A percentile compares a stretch with the other conserved stretches of the same genome.
These are phyloP conservation scores for Hypoxylon cercidicola DNA, from an alignment of 495 filamentous ascomycete species.

Conservation along the genomic window DNA sequence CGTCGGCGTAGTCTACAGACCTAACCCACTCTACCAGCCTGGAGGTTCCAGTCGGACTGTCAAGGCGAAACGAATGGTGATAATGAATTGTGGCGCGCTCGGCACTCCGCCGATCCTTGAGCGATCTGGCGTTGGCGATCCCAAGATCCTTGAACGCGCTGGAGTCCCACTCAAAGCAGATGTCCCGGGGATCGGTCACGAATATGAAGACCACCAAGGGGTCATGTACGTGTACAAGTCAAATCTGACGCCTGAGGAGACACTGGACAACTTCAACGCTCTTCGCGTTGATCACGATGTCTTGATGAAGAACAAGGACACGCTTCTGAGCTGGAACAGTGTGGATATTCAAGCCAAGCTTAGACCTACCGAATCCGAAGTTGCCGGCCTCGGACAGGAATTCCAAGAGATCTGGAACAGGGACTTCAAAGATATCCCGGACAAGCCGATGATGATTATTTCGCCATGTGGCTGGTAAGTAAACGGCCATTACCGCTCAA, in stretches of 20 bases:
- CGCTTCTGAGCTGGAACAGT: conserved; percentile 56
- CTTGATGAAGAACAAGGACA: conserved; percentile 30
- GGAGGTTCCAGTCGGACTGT: conserved; percentile 38
- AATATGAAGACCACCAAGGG: conserved; percentile 57
- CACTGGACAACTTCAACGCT: conserved; percentile 42
- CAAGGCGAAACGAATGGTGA: conserved; percentile 60
- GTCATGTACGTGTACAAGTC: conserved; percentile 47
- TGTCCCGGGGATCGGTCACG: conserved; percentile 53
- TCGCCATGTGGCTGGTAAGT: conserved; percentile 41
- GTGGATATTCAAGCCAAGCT: conserved; percentile 58
- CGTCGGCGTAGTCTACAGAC: conserved; percentile 54
- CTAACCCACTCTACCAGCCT: conserved; percentile 39
- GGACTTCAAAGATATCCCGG: conserved; percentile 51
- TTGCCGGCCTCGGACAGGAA: conserved; percentile 50
- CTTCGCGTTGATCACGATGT: conserved; percentile 26
- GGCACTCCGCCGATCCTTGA: conserved; percentile 63
- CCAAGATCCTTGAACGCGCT: conserved; percentile 42
- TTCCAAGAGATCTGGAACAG: conserved; percentile 54
- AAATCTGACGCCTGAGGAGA: conserved; percentile 40
- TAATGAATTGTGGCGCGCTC: conserved; percentile 62
- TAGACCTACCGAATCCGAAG: conserved; percentile 53
- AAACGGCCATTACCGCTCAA: background rate
- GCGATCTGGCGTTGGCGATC: conserved; percentile 64
- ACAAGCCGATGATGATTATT: conserved; percentile 53
- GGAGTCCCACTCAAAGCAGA: conserved; percentile 32